These are phyloP conservation scores for Chlamydomonas reinhardtii DNA, from an alignment of 163 green algal genomes.

Conservation along the genomic window DNA sequence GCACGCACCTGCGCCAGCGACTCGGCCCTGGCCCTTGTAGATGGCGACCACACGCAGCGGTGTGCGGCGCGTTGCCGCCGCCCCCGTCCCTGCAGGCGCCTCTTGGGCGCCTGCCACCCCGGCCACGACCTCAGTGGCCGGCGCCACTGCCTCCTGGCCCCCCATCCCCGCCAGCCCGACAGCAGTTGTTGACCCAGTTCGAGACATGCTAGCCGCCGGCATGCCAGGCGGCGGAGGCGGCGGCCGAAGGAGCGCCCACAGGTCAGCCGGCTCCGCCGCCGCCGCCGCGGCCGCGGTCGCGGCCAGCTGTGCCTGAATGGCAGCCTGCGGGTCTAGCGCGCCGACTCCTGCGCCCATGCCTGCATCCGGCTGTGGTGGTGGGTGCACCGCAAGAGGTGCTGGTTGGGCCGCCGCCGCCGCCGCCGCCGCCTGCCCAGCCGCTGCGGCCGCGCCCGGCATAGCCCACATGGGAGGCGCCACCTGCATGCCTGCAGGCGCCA, in stretches of 20 bases:
- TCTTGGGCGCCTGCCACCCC: background rate
- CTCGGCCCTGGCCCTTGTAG: slow-evolving; percentile 35
- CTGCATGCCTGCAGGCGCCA: background rate
- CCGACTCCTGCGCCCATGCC: too few relatives aligned
- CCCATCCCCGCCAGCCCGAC: too few relatives aligned
- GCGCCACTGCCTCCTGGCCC: too few relatives aligned
- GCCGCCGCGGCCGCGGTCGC: slow-evolving; percentile 16
- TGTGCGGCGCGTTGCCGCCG: too few relatives aligned
- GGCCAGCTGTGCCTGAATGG: background rate
- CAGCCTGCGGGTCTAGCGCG: background rate
- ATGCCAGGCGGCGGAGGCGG: background rate
- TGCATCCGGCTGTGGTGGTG: too few relatives aligned
- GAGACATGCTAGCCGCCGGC: background rate
- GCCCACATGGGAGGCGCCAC: slow-evolving; percentile 20
- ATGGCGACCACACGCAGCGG: slow-evolving; percentile 27
- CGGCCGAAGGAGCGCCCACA: slow-evolving; percentile 10
- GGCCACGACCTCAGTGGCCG: too few relatives aligned
- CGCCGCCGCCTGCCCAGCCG: background rate
- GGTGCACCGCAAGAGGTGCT: too few relatives aligned
- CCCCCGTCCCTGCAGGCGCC: background rate
- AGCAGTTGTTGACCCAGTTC: background rate
- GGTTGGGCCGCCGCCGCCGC: too few relatives aligned
- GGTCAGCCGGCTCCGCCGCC: slow-evolving; percentile 3
- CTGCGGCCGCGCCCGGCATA: slow-evolving; percentile 1
- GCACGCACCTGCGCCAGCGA: slow-evolving; percentile 8